These are phyloP conservation scores for Coffea eugenioides DNA, from an alignment of 257 asterid species.

Conservation along the genomic window DNA sequence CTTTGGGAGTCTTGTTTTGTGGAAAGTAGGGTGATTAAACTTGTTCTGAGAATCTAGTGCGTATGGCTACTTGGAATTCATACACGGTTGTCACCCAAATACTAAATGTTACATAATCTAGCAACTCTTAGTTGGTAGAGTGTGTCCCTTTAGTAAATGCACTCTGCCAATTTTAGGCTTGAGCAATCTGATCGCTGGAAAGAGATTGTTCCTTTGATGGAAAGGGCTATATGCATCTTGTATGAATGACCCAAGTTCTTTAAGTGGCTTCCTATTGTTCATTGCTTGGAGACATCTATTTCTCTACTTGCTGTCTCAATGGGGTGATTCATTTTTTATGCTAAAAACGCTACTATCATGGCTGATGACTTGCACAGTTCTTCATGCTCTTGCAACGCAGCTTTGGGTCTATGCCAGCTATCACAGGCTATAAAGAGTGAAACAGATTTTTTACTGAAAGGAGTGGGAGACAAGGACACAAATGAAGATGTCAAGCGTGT, in stretches of 20 bases:
- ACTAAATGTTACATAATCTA: background rate
- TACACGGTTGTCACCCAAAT: background rate
- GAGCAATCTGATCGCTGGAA: background rate
- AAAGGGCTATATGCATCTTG: background rate
- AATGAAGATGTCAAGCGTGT: slow-evolving; percentile 68
- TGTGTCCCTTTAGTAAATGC: background rate
- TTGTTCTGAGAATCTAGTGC: background rate
- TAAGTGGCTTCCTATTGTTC: background rate
- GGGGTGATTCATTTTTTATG: slow-evolving; percentile 10
- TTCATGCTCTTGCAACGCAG: slow-evolving; percentile 62
- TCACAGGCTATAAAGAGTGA: slow-evolving; percentile 63
- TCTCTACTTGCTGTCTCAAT: background rate
- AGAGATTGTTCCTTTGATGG: background rate
- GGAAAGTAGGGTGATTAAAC: background rate
- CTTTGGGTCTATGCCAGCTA: slow-evolving; percentile 47
- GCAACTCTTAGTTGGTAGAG: background rate
- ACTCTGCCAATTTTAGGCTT: background rate
- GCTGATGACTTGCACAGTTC: slow-evolving; percentile 38
- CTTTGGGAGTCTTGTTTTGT: background rate
- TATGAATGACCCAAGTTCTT: background rate
- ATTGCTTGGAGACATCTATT: background rate
- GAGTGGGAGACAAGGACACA: slow-evolving; percentile 54
- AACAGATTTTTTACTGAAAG: slow-evolving; percentile 41
- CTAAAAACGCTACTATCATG: slow-evolving; percentile 16
- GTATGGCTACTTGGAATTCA: background rate